Conservation (phyloP, 768 basidiomycete genomes). For the Gymnopilus junonius region DNA sequence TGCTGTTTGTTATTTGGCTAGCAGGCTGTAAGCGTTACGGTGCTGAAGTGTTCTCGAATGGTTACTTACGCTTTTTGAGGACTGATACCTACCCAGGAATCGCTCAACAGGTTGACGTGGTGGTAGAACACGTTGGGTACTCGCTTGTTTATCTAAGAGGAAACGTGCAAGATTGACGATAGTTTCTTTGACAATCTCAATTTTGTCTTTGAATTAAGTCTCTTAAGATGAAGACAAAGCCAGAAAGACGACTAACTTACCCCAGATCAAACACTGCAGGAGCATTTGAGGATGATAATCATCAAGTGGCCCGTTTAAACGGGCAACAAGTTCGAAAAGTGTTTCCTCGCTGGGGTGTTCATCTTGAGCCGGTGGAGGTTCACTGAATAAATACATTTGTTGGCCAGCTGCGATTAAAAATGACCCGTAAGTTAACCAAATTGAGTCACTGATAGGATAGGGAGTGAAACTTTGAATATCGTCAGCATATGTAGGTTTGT, state of each 20-base stretch:
- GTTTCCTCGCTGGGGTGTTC: constrained; percentile 37
- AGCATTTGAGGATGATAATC: constrained; percentile 96
- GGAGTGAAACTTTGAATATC: constrained; percentile 68
- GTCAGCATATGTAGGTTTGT: constrained; percentile 3
- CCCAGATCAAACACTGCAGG: constrained; percentile 91
- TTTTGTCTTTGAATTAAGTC: constrained; percentile 59
- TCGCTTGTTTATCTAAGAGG: constrained; percentile 26
- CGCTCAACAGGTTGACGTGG: constrained; percentile 60
- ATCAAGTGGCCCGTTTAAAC: constrained; percentile 82
- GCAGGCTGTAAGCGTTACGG: background rate
- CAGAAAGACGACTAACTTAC: constrained; percentile 44
- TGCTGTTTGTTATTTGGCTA: constrained; percentile 35
- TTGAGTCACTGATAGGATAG: constrained; percentile 83
- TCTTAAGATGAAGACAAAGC: background rate
- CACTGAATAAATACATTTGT: constrained; percentile 81
- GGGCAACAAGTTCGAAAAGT: constrained; percentile 82
- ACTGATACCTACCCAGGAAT: constrained; percentile 48
- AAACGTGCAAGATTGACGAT: constrained; percentile 66
- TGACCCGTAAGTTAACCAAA: constrained; percentile 86
- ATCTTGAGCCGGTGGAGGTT: constrained; percentile 30
- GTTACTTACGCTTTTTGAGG: constrained; percentile 14
- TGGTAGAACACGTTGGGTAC: constrained; percentile 36
- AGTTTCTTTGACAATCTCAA: constrained; percentile 83
- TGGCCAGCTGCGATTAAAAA: constrained; percentile 84
- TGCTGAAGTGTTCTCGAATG: background rate